A percentile compares a stretch with the other conserved stretches of the same genome.
Evolutionary conservation across 2,329 filamentous ascomycete species (phyloP).

Genomic region (Epichloe brachyelytri): DNA sequence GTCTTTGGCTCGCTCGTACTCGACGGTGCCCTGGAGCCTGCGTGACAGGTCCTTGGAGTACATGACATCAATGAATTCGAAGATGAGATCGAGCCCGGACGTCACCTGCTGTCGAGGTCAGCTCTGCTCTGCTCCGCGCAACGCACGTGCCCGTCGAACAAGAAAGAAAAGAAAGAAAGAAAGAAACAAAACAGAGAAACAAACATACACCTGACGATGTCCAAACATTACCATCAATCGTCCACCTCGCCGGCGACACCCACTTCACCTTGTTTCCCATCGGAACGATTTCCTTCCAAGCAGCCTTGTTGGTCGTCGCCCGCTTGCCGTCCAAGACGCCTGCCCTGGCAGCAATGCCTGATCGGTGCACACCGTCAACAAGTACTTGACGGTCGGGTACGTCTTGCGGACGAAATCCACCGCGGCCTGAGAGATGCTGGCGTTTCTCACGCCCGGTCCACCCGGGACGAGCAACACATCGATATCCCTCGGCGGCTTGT

Average conservation of each 20-base stretch:
- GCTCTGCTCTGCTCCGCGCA: background rate
- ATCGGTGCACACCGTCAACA: slow-evolving; percentile 55
- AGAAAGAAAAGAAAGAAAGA: background rate
- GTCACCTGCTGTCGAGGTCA: slow-evolving; percentile 5
- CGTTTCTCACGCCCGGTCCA: slow-evolving; percentile 33
- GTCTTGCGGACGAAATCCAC: slow-evolving; percentile 26
- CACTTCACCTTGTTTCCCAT: slow-evolving; percentile 39
- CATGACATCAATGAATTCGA: slow-evolving; percentile 9
- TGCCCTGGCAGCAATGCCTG: slow-evolving; percentile 40
- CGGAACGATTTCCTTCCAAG: slow-evolving; percentile 33
- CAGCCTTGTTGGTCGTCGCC: slow-evolving; percentile 53
- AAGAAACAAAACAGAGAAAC: background rate
- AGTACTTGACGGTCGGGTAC: slow-evolving; percentile 36
- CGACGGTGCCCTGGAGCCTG: slow-evolving; percentile 5
- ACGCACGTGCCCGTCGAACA: too few relatives aligned
- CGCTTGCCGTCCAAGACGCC: slow-evolving; percentile 45
- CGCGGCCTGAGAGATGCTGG: slow-evolving; percentile 17
- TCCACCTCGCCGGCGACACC: slow-evolving; percentile 49
- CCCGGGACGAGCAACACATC: slow-evolving; percentile 51
- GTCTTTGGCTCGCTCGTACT: slow-evolving; percentile 8
- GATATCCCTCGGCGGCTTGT: slow-evolving; percentile 30
- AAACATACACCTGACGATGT: slow-evolving; percentile 40
- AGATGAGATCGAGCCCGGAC: slow-evolving; percentile 9
- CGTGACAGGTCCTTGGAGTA: slow-evolving; percentile 4
- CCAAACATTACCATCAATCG: slow-evolving; percentile 52